phyloP scores from a whole-genome alignment of 345 rosid species.

The Acer campestre region DNA sequence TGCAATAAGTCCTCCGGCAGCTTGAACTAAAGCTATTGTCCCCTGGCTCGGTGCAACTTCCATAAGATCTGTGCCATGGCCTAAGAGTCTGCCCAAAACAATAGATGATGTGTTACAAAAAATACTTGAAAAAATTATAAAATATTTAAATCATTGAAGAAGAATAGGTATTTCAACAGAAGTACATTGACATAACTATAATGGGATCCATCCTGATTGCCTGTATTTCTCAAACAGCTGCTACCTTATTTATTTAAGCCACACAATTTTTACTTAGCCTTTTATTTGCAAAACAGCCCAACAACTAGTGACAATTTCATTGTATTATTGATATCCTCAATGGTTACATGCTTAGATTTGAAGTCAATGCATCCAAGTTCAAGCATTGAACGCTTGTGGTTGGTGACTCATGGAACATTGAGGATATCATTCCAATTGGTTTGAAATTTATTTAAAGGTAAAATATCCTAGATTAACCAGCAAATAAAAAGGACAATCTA shows the following conservation, averaged over 20 bases:
- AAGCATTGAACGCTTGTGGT: not conserved
- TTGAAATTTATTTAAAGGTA: not conserved
- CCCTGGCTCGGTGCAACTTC: slow-evolving; percentile 49
- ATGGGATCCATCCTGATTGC: not conserved
- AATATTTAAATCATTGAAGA: not conserved
- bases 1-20: slow-evolving; percentile 86
- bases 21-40: slow-evolving; percentile 79
- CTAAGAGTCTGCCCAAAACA: slow-evolving; percentile 60
- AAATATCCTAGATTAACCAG: slow-evolving; percentile 2
- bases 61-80: slow-evolving; percentile 51
- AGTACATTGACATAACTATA: not conserved
- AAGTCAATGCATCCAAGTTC: slow-evolving; percentile 1
- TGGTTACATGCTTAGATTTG: not conserved
- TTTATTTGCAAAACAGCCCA: not conserved
- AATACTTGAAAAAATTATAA: not conserved
- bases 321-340: not conserved
- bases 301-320: not conserved
- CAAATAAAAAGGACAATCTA: slow-evolving; percentile 8
- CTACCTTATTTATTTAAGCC: not conserved
- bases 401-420: not conserved
- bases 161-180: not conserved
- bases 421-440: not conserved
- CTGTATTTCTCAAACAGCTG: not conserved
- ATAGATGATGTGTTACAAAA: slow-evolving; percentile 16
- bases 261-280: not conserved